Evolutionary conservation across 768 basidiomycete species (phyloP), one percentile per base, ranked within the genome.

Genomic region (Lyophyllum semitale): DNA sequence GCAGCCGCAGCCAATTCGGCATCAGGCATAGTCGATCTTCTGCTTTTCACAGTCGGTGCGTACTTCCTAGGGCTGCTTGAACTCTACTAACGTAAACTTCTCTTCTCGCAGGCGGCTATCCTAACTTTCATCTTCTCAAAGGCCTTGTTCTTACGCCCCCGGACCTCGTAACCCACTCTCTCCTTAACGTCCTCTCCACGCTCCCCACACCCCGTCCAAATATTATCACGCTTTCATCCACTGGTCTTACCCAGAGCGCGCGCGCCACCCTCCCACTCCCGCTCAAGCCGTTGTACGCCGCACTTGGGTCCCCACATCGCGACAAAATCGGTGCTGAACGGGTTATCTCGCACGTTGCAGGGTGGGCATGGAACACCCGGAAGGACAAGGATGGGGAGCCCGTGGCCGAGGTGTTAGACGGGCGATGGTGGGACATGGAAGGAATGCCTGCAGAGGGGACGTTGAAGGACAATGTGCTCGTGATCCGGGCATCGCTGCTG

Each of bases 311-410:
- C 1, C 81, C 84, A 4, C 85, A 85, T 63, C 72, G 63, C 26
- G 88, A 90, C 68, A 91, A 90, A 68, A 40, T 82, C 42, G 86
- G 82, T 7, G 67, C 71, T 29, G 89, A 91, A 68, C 73, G 80
- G 26, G 66, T 79, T 2, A 46, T 82, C 4, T 68, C 75, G 1
- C 74, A 86, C 54, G 70, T 72, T 54, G 72, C 80, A 0, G 86
- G 82, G 1, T 76, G 77, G 77, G 26, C 64, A 0, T 88, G 86
- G 85, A 61, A 79, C 37, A 5, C 59, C 1, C 54, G 66, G 44
- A 61, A 58, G 0, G 62, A 73, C n/a, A n/a, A n/a, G n/a, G n/a
- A n/a, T 12, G 72, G 73, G n/a, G 80, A 82, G 45, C 73, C 78
- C 0, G 64, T 60, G 0, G 54, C 64, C 8, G 74, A 78, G 0